Percentiles rank a stretch among this genome's conserved stretches.
phyloP scores from a whole-genome alignment of 2,329 filamentous ascomycete genomes.

The Ascochyta clinopodiicola region DNA sequence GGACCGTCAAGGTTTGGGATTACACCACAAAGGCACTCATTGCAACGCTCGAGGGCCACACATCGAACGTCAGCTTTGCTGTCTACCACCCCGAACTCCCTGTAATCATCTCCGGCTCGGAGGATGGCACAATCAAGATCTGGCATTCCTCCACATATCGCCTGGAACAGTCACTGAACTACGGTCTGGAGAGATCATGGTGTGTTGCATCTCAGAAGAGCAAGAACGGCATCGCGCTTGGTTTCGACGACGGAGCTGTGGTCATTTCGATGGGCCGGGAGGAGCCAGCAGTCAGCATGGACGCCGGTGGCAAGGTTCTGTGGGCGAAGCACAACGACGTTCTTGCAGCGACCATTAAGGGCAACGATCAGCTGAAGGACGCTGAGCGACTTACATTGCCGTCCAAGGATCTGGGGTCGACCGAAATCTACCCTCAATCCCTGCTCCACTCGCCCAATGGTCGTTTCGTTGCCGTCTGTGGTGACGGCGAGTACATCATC shows the following conservation, averaged over 20 bases:
- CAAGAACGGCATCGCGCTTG: conserved; percentile 91
- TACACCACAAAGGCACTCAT: conserved; percentile 98
- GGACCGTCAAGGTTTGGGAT: conserved; percentile 98
- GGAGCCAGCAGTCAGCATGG: conserved; percentile 98
- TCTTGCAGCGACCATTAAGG: conserved; percentile 92
- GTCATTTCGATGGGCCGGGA: conserved; percentile 98
- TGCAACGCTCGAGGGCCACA: conserved; percentile 94
- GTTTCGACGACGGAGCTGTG: conserved; percentile 96
- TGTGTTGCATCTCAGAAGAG: conserved; percentile 96
- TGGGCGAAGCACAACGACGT: conserved; percentile 97
- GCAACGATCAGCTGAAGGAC: conserved; percentile 86
- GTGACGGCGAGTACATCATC: conserved; percentile 98
- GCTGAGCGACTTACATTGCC: conserved; percentile 84
- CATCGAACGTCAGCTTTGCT: conserved; percentile 96
- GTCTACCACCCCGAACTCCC: conserved; percentile 97
- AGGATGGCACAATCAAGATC: conserved; percentile 96
- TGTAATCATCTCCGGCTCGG: conserved; percentile 95
- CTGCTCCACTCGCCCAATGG: conserved; percentile 96
- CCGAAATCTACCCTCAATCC: conserved; percentile 95
- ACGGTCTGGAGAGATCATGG: conserved; percentile 95
- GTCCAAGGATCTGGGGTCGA: conserved; percentile 93
- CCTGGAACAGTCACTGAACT: conserved; percentile 93
- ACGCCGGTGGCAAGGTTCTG: conserved; percentile 91
- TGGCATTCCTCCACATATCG: conserved; percentile 99
- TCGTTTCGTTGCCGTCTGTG: conserved; percentile 86